A percentile compares a stretch with the other conserved stretches of the same genome.
Conservation (phyloP, 495 filamentous ascomycete species). For the Lepidopterella palustris region DNA sequence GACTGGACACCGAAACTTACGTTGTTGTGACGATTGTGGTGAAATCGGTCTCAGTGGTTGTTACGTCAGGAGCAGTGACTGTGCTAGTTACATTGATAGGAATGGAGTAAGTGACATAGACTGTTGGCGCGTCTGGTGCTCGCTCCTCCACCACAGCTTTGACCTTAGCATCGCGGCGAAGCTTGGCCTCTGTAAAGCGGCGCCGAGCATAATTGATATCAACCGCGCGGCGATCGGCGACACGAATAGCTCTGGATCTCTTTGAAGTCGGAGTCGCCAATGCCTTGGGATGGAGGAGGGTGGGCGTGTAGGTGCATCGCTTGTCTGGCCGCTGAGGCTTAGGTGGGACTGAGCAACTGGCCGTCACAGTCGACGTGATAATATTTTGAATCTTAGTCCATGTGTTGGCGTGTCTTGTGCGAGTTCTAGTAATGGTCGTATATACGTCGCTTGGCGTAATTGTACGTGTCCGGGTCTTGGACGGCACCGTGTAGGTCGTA, state of each 20-base stretch:
- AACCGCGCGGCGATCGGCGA: constrained; percentile 17
- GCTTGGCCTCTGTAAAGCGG: constrained; percentile 20
- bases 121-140: constrained; percentile 24
- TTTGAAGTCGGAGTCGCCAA: constrained; percentile 9
- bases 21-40: constrained; percentile 9
- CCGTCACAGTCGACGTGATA: constrained; percentile 25
- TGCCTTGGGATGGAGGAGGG: constrained; percentile 20
- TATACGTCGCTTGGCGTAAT: constrained; percentile 29
- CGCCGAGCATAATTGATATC: constrained; percentile 22
- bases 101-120: constrained; percentile 15
- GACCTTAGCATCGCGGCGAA: constrained; percentile 11
- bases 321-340: constrained; percentile 22
- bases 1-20: neutral
- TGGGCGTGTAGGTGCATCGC: constrained; percentile 27
- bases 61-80: constrained; percentile 4
- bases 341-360: constrained; percentile 22
- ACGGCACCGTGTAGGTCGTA: constrained; percentile 27
- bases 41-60: constrained; percentile 9
- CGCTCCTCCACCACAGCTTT: constrained; percentile 12
- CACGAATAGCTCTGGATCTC: constrained; percentile 10
- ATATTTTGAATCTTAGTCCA: constrained; percentile 23
- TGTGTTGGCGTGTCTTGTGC: constrained; percentile 19
- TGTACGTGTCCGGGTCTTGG: constrained; percentile 22
- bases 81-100: constrained; percentile 19
- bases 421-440: constrained; percentile 19